These are phyloP conservation scores for Fusarium redolens DNA, from an alignment of 2,329 filamentous ascomycete species.

Conservation along the genomic window DNA sequence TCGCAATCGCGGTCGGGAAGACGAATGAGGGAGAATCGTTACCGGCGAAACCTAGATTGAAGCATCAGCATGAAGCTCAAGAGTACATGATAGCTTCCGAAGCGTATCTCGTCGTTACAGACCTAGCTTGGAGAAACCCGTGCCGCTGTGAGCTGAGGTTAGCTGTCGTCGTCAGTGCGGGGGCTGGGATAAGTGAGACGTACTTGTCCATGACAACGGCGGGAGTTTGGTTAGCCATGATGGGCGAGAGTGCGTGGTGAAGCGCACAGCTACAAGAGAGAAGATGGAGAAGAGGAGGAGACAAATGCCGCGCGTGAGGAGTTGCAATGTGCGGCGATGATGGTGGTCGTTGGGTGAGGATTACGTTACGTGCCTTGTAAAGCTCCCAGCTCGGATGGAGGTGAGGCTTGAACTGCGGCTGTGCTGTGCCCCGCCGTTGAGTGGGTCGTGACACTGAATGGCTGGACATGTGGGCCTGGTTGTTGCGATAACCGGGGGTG, in stretches of 20 bases:
- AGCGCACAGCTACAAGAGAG: conserved; percentile 32
- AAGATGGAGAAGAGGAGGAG: conserved; percentile 13
- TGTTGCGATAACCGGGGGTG: conserved; percentile 24
- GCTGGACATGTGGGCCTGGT: conserved; percentile 9
- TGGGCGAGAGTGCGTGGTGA: conserved; percentile 40
- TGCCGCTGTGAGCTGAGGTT: conserved; percentile 76
- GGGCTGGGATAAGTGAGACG: conserved; percentile 59
- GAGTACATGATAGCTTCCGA: conserved; percentile 8
- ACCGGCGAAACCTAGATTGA: conserved; percentile 85
- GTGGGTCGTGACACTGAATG: conserved; percentile 14
- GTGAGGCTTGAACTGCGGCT: conserved; percentile 43
- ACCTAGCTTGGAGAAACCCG: conserved; percentile 99
- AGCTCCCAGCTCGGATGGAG: conserved; percentile 42
- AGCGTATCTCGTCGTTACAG: conserved; percentile 49
- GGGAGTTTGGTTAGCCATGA: conserved; percentile 97
- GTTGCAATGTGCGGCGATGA: conserved; percentile 38
- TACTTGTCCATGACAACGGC: conserved; percentile 99
- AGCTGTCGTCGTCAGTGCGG: conserved; percentile 45
- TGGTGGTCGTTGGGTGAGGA: conserved; percentile 42
- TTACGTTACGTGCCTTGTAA: conserved; percentile 46
- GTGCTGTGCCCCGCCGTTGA: conserved; percentile 40
- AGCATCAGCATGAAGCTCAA: conserved; percentile 41
- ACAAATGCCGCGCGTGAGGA: conserved; percentile 27
- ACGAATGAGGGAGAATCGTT: conserved; percentile 99
- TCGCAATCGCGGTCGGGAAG: conserved; percentile 98